Percentiles rank a stretch among this genome's conserved stretches.
These are phyloP conservation scores for Apiotrichum mycotoxinovorans DNA, from an alignment of 1,284 basidiomycete genomes.

Conservation along the genomic window DNA sequence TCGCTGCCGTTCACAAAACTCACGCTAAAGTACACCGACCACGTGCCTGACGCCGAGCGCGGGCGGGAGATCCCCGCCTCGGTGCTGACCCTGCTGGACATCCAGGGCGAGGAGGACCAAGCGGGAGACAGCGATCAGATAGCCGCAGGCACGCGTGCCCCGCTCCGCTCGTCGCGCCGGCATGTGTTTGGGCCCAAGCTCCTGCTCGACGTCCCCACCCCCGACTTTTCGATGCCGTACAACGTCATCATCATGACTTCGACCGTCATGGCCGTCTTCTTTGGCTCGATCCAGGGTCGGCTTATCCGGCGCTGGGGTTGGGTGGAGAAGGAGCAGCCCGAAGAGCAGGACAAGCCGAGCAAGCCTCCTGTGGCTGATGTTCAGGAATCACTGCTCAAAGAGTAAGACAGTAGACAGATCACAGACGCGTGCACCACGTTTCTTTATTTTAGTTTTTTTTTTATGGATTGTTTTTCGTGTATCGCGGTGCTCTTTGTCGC, in stretches of 20 bases:
- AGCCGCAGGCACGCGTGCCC: slow-evolving; percentile 1
- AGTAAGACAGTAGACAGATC: too few relatives aligned
- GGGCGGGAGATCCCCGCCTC: slow-evolving; percentile 89
- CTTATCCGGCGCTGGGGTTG: slow-evolving; percentile 72
- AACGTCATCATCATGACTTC: slow-evolving; percentile 97
- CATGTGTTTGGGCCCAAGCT: slow-evolving; percentile 74
- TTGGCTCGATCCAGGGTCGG: slow-evolving; percentile 85
- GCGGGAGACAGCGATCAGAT: background rate
- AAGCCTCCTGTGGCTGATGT: background rate
- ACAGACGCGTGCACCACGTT: too few relatives aligned
- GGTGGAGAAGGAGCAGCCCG: slow-evolving; percentile 34
- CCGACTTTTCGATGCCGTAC: slow-evolving; percentile 99
- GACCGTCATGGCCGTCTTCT: slow-evolving; percentile 85
- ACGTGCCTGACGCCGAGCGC: slow-evolving; percentile 90
- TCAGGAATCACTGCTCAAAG: too few relatives aligned
- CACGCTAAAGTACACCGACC: slow-evolving; percentile 90
- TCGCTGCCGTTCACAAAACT: slow-evolving; percentile 74
- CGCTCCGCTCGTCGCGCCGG: slow-evolving; percentile 25
- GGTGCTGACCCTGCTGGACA: slow-evolving; percentile 54
- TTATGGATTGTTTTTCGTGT: too few relatives aligned
- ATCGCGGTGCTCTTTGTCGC: too few relatives aligned
- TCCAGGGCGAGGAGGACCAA: slow-evolving; percentile 23
- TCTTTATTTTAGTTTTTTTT: too few relatives aligned
- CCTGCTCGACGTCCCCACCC: slow-evolving; percentile 86
- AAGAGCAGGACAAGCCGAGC: slow-evolving; percentile 5